Evolutionary conservation across 352 stramenopile species (phyloP), one percentile per base, ranked within the genome.

Genomic region (Globisporangium lucens): DNA sequence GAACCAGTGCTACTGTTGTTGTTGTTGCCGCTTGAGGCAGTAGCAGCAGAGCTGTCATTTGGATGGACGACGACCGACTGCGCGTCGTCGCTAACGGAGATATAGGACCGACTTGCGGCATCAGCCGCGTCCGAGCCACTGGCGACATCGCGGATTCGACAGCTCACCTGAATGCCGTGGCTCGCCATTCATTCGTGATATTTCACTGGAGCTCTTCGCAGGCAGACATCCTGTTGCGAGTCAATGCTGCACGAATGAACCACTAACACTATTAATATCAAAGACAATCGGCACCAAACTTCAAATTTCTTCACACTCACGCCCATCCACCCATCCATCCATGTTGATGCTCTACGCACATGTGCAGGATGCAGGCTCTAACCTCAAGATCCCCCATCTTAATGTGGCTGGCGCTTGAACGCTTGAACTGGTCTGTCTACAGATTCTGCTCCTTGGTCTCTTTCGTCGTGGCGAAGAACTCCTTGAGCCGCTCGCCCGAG

Each of bases 91-190:
- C 15, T 47, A 29, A 63, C 27, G 20, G 30, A 47, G 22, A 71
- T 36, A 29, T 59, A 71, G 1, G 36, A 3, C 13, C 46, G 49
- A 56, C 20, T 41, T 2, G 10, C 20, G 5, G 22, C 2, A 13
- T 8, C 47, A 55, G 9, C 24, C 24, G 24, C 10, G 43, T 60
- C 9, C 4, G 56, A n/a, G 33, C 20, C 4, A 55, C 67, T 56
- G 29, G 7, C 49, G 2, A 43, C 35, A 22, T 66, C 60, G 36
- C 77, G 79, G 55, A 92, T 69, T 22, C 84, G 80, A 72, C 84
- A 92, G 56, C 82, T 92, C 58, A 92, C 84, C 49, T 82, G 77
- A 35, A 92, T 78, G 36, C 75, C 72, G 63, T 76, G 65, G 20
- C 47, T 77, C 66, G 58, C 29, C 77, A 83, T 82, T 61, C 10